These are phyloP conservation scores for Pyrus communis DNA, from an alignment of 306 rosid genomes.

Conservation along the genomic window DNA sequence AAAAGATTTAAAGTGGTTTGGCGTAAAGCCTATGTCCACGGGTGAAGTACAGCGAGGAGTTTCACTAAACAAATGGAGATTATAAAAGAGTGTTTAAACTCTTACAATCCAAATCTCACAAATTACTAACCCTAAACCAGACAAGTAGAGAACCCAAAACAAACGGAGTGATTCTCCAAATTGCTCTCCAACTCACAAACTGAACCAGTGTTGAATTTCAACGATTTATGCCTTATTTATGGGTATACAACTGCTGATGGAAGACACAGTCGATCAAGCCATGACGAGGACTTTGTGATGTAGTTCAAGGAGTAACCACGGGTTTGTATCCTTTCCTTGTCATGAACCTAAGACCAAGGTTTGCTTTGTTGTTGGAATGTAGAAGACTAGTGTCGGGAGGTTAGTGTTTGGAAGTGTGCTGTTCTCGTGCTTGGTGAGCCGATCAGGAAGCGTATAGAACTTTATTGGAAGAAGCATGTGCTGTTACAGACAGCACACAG, in stretches of 20 bases:
- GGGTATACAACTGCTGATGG: conserved; percentile 10
- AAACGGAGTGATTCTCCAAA: too few species aligned
- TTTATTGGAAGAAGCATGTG: too few species aligned
- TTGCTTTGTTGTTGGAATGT: neutral
- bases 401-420: neutral
- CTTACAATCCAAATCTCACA: too few species aligned
- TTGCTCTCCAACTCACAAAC: neutral
- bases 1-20: too few species aligned
- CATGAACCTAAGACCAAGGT: neutral
- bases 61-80: too few species aligned
- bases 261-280: conserved; percentile 72
- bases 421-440: neutral
- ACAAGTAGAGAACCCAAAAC: too few species aligned
- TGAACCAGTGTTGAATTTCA: conserved; percentile 52
- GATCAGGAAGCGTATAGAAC: neutral
- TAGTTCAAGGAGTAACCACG: conserved; percentile 26
- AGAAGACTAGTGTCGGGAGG: neutral
- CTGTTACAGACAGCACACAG: too few species aligned
- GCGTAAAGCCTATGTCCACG: conserved; percentile 31
- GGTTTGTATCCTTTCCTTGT: conserved; percentile 24
- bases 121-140: too few species aligned
- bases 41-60: conserved; percentile 36
- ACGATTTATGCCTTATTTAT: conserved; percentile 55
- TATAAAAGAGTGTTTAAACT: too few species aligned
- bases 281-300: conserved; percentile 52